These are phyloP conservation scores for Monosporascus sp. DNA, from an alignment of 2,329 filamentous ascomycete genomes.

Conservation along the genomic window DNA sequence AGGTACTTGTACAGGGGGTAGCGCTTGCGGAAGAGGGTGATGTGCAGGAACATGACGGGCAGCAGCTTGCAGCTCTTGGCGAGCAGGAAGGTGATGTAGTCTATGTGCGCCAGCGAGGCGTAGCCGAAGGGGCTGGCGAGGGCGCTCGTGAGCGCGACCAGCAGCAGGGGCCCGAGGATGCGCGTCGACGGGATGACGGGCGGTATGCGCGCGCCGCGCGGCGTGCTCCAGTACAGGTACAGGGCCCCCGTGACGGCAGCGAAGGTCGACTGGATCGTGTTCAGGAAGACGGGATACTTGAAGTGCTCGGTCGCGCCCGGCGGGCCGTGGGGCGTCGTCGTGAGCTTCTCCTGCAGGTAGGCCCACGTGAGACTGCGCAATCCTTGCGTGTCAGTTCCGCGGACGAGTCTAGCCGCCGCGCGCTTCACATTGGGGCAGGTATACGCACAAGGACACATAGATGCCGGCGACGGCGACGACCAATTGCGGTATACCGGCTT, in stretches of 20 bases:
- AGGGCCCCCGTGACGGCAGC: constrained; percentile 75
- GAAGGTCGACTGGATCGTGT: constrained; percentile 90
- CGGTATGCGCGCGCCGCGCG: constrained; percentile 41
- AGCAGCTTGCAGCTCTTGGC: constrained; percentile 98
- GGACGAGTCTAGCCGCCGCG: not conserved
- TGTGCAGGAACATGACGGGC: constrained; percentile 96
- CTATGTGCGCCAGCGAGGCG: constrained; percentile 84
- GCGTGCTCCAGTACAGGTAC: constrained; percentile 69
- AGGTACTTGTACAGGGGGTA: constrained; percentile 97
- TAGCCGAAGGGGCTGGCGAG: constrained; percentile 96
- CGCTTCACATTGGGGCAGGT: not conserved
- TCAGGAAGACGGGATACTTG: constrained; percentile 90
- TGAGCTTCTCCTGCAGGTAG: constrained; percentile 93
- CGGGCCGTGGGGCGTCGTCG: constrained; percentile 79
- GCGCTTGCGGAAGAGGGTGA: constrained; percentile 80
- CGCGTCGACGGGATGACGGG: constrained; percentile 70
- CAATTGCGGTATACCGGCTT: constrained; percentile 67
- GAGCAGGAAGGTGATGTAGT: constrained; percentile 96
- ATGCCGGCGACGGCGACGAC: constrained; percentile 89
- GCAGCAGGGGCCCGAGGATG: constrained; percentile 72
- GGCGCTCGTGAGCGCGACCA: constrained; percentile 82
- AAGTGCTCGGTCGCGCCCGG: constrained; percentile 66
- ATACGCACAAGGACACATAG: constrained; percentile 85
- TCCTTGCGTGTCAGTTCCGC: constrained; percentile 1
- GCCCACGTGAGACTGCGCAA: constrained; percentile 78